These are phyloP conservation scores for Lasiodiplodia theobromae DNA, from an alignment of 2,329 filamentous ascomycete genomes.

Conservation along the genomic window DNA sequence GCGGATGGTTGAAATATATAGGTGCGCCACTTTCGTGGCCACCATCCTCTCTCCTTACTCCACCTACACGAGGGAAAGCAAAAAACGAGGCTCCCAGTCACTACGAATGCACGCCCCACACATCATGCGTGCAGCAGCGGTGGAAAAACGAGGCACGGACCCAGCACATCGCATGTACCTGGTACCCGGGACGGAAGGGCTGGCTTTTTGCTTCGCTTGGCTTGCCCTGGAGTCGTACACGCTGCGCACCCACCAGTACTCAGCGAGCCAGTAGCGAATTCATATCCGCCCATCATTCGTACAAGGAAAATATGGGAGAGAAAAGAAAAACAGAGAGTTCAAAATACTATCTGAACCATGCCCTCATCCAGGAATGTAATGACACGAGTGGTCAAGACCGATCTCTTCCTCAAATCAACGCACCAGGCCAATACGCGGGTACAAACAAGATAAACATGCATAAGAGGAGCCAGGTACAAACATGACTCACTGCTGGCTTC, in stretches of 20 bases:
- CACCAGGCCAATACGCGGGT: not conserved
- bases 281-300: not conserved
- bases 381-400: not conserved
- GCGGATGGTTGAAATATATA: not conserved
- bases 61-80: not conserved
- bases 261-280: not conserved
- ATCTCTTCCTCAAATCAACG: not conserved
- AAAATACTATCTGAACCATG: not conserved
- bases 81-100: not conserved
- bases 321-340: not conserved
- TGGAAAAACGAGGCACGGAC: not conserved
- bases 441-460: not conserved
- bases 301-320: not conserved
- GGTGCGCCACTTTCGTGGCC: not conserved
- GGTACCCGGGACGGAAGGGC: constrained; percentile 7
- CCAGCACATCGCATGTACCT: not conserved
- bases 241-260: not conserved
- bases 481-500: not conserved
- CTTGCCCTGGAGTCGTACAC: constrained; percentile 1
- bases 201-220: constrained; percentile 6
- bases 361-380: not conserved
- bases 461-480: not conserved
- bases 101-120: not conserved
- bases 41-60: not conserved
- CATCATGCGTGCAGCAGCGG: not conserved